Percentiles rank a stretch among this genome's conserved stretches.
These are phyloP conservation scores for Coccomyxa subellipsoidea DNA, from an alignment of 163 green algal genomes.

Conservation along the genomic window DNA sequence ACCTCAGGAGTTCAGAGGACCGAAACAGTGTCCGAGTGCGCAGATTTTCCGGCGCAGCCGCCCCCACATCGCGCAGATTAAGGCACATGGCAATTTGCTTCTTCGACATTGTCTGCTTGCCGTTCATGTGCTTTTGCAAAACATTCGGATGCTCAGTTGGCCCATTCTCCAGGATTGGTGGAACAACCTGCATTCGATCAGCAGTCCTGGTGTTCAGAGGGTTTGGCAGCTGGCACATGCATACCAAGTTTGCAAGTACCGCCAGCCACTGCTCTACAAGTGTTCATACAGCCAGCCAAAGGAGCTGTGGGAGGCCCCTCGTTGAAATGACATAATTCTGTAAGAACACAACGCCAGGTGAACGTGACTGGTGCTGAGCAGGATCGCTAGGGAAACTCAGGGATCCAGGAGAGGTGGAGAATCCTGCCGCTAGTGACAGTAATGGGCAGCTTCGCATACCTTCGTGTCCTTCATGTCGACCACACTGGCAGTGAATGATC, in stretches of 20 bases:
- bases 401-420: too few relatives aligned
- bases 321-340: too few relatives aligned
- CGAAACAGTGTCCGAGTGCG: neutral
- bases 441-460: too few relatives aligned
- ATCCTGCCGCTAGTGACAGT: too few relatives aligned
- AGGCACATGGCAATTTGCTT: neutral
- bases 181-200: neutral
- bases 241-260: too few relatives aligned
- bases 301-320: too few relatives aligned
- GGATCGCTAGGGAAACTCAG: too few relatives aligned
- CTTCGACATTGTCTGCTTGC: neutral
- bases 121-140: neutral
- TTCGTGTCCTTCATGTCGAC: neutral
- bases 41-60: neutral
- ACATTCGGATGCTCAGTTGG: neutral
- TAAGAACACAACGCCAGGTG: too few relatives aligned
- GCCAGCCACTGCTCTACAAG: too few relatives aligned
- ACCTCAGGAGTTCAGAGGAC: constrained; percentile 17
- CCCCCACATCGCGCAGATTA: constrained; percentile 17
- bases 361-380: too few relatives aligned
- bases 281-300: too few relatives aligned
- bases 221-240: too few relatives aligned
- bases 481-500: neutral
- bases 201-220: neutral
- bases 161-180: neutral